phyloP scores from a whole-genome alignment of 2,329 filamentous ascomycete genomes.

The Amauroascus niger region DNA sequence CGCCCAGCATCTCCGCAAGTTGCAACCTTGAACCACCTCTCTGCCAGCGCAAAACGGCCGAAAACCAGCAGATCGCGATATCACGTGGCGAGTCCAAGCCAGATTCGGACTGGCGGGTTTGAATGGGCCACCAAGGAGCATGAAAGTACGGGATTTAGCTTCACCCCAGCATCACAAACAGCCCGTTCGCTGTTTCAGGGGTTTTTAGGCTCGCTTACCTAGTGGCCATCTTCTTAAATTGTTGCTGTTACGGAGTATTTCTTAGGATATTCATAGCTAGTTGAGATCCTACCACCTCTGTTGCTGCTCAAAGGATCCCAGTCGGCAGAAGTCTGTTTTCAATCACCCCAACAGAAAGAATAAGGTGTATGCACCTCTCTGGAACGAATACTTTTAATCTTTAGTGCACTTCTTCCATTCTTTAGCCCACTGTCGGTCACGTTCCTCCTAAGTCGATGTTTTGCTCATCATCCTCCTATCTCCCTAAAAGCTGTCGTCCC shows the following conservation, averaged over 20 bases:
- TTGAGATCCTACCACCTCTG: background rate
- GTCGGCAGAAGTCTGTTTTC: background rate
- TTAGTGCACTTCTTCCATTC: conserved; percentile 3
- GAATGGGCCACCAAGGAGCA: background rate
- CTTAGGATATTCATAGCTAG: background rate
- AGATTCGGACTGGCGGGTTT: background rate
- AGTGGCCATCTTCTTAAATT: background rate
- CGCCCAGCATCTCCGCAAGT: background rate
- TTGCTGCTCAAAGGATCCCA: background rate
- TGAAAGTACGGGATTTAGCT: conserved; percentile 6
- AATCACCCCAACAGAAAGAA: background rate
- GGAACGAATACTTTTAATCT: background rate
- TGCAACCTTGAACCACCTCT: too few relatives aligned
- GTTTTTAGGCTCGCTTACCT: conserved; percentile 10
- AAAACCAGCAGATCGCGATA: background rate
- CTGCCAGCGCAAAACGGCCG: background rate
- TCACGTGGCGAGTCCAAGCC: background rate
- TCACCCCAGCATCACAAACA: conserved; percentile 6
- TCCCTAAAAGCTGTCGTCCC: background rate
- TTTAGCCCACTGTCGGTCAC: background rate
- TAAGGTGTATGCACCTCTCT: background rate
- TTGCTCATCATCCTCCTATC: background rate
- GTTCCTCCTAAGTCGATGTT: background rate
- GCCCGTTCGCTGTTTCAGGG: conserved; percentile 12
- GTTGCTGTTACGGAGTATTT: conserved; percentile 6